Percentiles rank a stretch among this genome's conserved stretches.
These are phyloP conservation scores for Aquanectria penicillioides DNA, from an alignment of 2,329 filamentous ascomycete species.

Conservation along the genomic window DNA sequence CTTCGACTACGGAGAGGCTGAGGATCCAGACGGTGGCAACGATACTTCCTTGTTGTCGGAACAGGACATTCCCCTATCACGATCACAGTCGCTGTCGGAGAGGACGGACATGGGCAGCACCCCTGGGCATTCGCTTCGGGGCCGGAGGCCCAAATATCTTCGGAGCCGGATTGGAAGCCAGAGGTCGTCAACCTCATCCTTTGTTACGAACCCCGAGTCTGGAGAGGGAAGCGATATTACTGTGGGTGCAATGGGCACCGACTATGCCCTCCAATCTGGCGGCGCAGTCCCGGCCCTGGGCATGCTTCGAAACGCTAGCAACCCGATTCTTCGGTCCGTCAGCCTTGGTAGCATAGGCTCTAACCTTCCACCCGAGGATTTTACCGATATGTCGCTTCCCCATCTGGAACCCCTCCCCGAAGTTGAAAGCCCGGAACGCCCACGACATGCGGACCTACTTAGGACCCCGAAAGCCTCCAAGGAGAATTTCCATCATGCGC, in stretches of 20 bases:
- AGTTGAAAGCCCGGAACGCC: slow-evolving; percentile 53
- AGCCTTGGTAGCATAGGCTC: slow-evolving; percentile 93
- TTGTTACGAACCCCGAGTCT: slow-evolving; percentile 62
- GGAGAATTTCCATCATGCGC: slow-evolving; percentile 65
- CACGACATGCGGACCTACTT: slow-evolving; percentile 58
- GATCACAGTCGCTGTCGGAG: slow-evolving; percentile 46
- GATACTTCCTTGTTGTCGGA: slow-evolving; percentile 46
- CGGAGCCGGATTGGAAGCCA: slow-evolving; percentile 67
- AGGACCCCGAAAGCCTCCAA: slow-evolving; percentile 75
- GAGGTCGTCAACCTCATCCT: slow-evolving; percentile 69
- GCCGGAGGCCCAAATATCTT: slow-evolving; percentile 65
- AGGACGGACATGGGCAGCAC: slow-evolving; percentile 57
- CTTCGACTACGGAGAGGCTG: slow-evolving; percentile 39
- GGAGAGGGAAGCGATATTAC: slow-evolving; percentile 78
- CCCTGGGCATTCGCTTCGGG: slow-evolving; percentile 57
- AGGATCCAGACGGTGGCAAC: slow-evolving; percentile 37
- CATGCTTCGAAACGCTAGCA: slow-evolving; percentile 60
- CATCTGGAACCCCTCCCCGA: slow-evolving; percentile 63
- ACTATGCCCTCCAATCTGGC: slow-evolving; percentile 85
- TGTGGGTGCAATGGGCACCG: slow-evolving; percentile 71
- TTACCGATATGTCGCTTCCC: slow-evolving; percentile 54
- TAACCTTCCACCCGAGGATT: slow-evolving; percentile 66
- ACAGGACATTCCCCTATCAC: slow-evolving; percentile 42
- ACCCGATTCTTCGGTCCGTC: slow-evolving; percentile 75
- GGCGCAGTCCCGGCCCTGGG: slow-evolving; percentile 72